A percentile compares a stretch with the other conserved stretches of the same genome.
Conservation (phyloP, 2,329 filamentous ascomycete genomes). For the Akanthomyces uredinophilus region DNA sequence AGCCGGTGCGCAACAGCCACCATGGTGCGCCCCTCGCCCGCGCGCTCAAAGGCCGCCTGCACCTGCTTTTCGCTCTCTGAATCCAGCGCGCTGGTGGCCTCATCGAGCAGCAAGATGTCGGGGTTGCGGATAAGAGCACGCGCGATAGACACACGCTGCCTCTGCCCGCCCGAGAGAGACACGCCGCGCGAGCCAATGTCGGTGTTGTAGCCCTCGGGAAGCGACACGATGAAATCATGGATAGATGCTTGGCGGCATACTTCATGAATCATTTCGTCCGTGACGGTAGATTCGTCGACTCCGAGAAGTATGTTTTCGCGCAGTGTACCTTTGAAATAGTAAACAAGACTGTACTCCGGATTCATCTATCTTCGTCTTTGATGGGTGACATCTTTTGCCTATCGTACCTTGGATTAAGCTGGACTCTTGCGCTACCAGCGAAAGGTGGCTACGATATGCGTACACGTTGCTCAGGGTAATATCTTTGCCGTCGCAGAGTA, state of each 20-base stretch:
- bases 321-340: conserved; percentile 43
- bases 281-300: conserved; percentile 48
- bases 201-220: conserved; percentile 65
- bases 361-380: no score
- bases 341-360: no score
- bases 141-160: conserved; percentile 65
- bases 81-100: conserved; percentile 67
- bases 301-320: conserved; percentile 66
- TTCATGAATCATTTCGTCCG: conserved; percentile 46
- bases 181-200: conserved; percentile 62
- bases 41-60: conserved; percentile 62
- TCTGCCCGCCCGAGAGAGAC: conserved; percentile 63
- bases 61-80: conserved; percentile 56
- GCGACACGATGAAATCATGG: conserved; percentile 63
- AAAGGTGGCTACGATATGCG: conserved; percentile 59
- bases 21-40: conserved; percentile 56
- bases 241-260: conserved; percentile 61
- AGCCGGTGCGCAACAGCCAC: conserved; percentile 74
- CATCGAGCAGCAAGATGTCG: conserved; percentile 62
- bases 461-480: conserved; percentile 54
- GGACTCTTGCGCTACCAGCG: conserved; percentile 70
- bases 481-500: conserved; percentile 59
- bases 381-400: not conserved
- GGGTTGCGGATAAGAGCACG: conserved; percentile 62
- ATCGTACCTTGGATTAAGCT: conserved; percentile 60